phyloP scores from a whole-genome alignment of 495 filamentous ascomycete genomes.

The Thermochaetoides thermophila region DNA sequence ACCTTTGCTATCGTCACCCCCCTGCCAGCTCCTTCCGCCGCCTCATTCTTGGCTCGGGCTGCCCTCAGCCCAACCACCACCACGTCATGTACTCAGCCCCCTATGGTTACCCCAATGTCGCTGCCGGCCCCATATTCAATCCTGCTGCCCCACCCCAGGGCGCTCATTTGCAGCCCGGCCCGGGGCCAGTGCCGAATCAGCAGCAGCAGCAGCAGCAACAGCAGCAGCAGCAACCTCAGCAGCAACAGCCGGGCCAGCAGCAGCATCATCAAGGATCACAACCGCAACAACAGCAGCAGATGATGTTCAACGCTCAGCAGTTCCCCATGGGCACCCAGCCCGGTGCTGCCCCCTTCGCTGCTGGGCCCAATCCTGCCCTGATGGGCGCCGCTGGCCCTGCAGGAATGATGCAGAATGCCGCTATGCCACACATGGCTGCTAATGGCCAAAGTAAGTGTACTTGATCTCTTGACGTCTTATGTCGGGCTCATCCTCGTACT shows the following conservation, averaged over 20 bases:
- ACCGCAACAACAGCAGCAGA: constrained; percentile 23
- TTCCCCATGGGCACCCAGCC: constrained; percentile 31
- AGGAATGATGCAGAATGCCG: constrained; percentile 40
- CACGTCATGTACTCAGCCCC: constrained; percentile 35
- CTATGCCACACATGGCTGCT: constrained; percentile 36
- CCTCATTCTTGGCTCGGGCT: constrained; percentile 14
- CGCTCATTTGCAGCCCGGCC: constrained; percentile 32
- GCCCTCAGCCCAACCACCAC: constrained; percentile 8
- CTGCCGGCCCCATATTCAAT: constrained; percentile 31
- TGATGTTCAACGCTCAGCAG: constrained; percentile 32
- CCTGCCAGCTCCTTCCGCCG: constrained; percentile 9
- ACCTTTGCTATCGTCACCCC: too few relatives aligned
- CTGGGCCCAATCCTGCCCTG: constrained; percentile 28
- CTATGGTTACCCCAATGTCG: constrained; percentile 35
- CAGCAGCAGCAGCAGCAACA: constrained; percentile 19
- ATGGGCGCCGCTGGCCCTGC: constrained; percentile 33
- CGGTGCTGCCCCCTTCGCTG: constrained; percentile 27
- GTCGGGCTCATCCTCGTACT: constrained; percentile 2
- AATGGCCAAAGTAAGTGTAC: constrained; percentile 35
- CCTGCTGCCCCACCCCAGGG: constrained; percentile 33
- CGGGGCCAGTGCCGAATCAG: constrained; percentile 24
- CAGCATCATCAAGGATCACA: constrained; percentile 15
- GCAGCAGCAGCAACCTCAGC: too few relatives aligned
- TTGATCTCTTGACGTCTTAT: constrained; percentile 6
- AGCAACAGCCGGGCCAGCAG: too few relatives aligned